Base-by-base conservation (phyloP, 495 filamentous ascomycete species). In the Endocarpon pusillum region DNA sequence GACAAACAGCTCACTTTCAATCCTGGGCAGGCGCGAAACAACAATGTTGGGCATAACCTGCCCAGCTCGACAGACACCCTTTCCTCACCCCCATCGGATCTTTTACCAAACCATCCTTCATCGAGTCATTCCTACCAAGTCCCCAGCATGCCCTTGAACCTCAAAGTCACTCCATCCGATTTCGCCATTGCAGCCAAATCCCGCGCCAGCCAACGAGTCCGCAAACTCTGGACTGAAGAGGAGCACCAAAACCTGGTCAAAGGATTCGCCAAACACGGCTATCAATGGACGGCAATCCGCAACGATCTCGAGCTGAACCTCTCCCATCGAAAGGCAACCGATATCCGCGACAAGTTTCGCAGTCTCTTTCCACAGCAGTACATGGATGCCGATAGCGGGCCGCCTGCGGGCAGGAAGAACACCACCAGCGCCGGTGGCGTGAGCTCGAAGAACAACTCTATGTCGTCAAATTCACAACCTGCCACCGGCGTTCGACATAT, bases 271-370 rank as follows among this genome's bases (percentile, higher is more conserved):
- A 56, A 68, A 16, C 73, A 91, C 41, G 84, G 84, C 1, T 73
- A 79, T 27, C 63, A 73, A 15, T 94, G 85, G 85, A 78, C 78
- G 14, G 62, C 68, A 21, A 92, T 94, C 18, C 73, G 77, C 42
- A 64, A 75, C 32, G 82, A 92, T 44, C 55, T 66, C 8, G 60
- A 62, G 11, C 66, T 86, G 32, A 65, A 74, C 14, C 58, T 94
- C 8, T 53, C 61, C 6, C 69, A 61, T 44, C 67, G 84, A 36
- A 67, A 71, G 23, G 71, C 81, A 2, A 84, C 80, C 3, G 82
- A 94, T 46, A 57, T 94, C 9, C 62, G 85, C 32, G 85, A 94
- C 52, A 66, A 83, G 4, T 77, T 91, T 34, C 67, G 85, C 14
- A 84, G 79, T 38, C 78, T 75, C 34, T 85, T 76, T 41, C 81